Base-by-base conservation (phyloP, 495 filamentous ascomycete genomes). In the Aspergillus baeticus region DNA sequence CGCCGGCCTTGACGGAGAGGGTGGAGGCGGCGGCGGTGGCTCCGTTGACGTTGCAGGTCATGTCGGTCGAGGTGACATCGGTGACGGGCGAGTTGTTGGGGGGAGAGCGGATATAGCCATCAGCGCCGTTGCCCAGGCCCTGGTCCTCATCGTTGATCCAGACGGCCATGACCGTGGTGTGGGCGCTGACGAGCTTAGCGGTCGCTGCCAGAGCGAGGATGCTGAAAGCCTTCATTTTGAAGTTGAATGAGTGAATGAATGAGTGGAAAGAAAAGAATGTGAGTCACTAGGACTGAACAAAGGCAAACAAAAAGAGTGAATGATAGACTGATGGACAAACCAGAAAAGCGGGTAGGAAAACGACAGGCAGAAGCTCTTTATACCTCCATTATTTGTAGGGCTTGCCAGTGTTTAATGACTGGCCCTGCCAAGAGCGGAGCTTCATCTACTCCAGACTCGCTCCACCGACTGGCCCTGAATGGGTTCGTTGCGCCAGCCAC, bases 171-270 rank as follows among this genome's bases (percentile, higher is more conserved):
- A 65, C 59, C 48, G 62, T 65, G 56, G 62, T 26, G 56, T 65
- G 62, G 44, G 62, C 55, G 36, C 20, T 54, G 44, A 48, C 62
- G 41, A 65, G 53, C 53, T 62, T 59, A n/a, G 62, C 53, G 41
- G 59, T 57, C 49, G 62, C 62, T 62, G 62, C 62, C 59, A 65
- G 62, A 62, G 62, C 62, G 62, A 65, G 55, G 44, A 65, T 22
- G 31, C 62, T 56, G 43, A 51, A 54, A 23, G 55, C 53, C 62
- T 65, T 65, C 62, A 65, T 65, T 23, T 37, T 64, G 55, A 31
- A 37, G 17, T 43, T 31, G 26, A 37, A 42, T 31, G 18, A 22
- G 34, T 33, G 26, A 33, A 15, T 23, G 15, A 54, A 51, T 55
- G 47, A 46, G 37, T 34, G 48, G 21, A 14, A 20, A 26, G 43